Percentiles rank a stretch among this genome's conserved stretches.
Conservation (phyloP, 2,329 filamentous ascomycete genomes). For the Colletotrichum cereale region DNA sequence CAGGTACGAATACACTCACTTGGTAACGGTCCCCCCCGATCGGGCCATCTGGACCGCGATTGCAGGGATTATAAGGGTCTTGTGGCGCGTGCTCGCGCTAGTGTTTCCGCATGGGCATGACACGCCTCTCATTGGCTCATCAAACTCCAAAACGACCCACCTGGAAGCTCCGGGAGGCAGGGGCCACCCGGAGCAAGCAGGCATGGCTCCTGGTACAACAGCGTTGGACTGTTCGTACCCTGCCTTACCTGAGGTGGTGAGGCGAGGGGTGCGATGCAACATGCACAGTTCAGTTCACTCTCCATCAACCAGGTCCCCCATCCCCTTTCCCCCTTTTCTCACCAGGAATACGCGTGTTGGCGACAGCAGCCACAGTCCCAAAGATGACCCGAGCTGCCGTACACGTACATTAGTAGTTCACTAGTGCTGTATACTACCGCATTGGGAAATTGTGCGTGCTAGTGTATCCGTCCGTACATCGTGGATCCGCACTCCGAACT, state of each 20-base stretch:
- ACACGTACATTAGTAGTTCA: not conserved
- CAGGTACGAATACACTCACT: not conserved
- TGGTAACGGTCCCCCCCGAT: constrained; percentile 18
- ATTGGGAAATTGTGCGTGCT: not conserved
- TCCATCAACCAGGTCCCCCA: not conserved
- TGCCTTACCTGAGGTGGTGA: no score
- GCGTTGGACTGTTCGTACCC: constrained; percentile 15
- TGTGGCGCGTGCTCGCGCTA: constrained; percentile 40
- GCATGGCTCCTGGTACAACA: constrained; percentile 23
- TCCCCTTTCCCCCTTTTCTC: not conserved
- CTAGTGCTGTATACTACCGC: not conserved
- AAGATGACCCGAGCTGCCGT: constrained; percentile 18
- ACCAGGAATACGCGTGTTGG: constrained; percentile 20
- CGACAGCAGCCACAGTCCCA: constrained; percentile 16
- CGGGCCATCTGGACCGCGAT: constrained; percentile 35
- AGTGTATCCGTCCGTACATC: no score
- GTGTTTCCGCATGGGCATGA: constrained; percentile 41
- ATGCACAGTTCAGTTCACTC: no score
- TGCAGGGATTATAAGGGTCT: constrained; percentile 26
- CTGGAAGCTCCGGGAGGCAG: constrained; percentile 3
- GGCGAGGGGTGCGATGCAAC: no score
- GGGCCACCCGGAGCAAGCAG: constrained; percentile 7
- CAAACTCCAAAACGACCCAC: not conserved
- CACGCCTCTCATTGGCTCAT: constrained; percentile 15
- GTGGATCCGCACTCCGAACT: not conserved